Evolutionary conservation across 2,329 filamentous ascomycete genomes (phyloP), one percentile per base, ranked within the genome.

Genomic region (Aspergillus piperis): DNA sequence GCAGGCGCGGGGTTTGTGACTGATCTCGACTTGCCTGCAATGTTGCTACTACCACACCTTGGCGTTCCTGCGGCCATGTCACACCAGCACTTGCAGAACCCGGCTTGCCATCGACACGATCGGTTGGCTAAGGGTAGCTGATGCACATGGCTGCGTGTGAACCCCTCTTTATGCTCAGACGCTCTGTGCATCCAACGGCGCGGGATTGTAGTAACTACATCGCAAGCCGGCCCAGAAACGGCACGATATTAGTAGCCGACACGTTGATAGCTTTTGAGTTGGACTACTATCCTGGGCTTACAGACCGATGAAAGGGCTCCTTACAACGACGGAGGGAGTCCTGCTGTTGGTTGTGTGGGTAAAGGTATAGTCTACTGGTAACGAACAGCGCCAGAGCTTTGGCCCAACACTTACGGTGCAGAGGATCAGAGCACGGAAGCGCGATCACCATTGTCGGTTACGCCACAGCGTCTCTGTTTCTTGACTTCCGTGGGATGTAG

Each of bases 41-140:
- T 49, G 44, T 27, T 49, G 44, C 15, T 25, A 13, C 44, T 44
- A 23, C 41, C 13, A 5, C 17, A 32, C 27, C 32, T 48, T 36
- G 39, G 54, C 54, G 32, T 44, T 50, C 54, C 32, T 41, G 15
- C 32, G 38, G 49, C 23, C 54, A n/a, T 50, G 44, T 50, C 44
- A 44, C 41, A 50, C 44, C 30, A 57, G 49, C 44, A 49, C 54
- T 41, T 57, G 54, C 54, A 44, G 41, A 36, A 44, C 41, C 3
- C 11, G 19, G 41, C 41, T 44, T 21, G 41, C 41, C 19, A 44
- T 36, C 32, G 32, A 6, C 23, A 23, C 19, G 19, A 44, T 23
- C 41, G 41, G 41, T 44, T 44, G 41, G 41, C 41, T 44, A 21
- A 13, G 41, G 19, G 41, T 11, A 21, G 6, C 19, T 3, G 10